Evolutionary conservation across 2,329 filamentous ascomycete genomes (phyloP), one percentile per base, ranked within the genome.

Genomic region (Cordyceps pruinosa): DNA sequence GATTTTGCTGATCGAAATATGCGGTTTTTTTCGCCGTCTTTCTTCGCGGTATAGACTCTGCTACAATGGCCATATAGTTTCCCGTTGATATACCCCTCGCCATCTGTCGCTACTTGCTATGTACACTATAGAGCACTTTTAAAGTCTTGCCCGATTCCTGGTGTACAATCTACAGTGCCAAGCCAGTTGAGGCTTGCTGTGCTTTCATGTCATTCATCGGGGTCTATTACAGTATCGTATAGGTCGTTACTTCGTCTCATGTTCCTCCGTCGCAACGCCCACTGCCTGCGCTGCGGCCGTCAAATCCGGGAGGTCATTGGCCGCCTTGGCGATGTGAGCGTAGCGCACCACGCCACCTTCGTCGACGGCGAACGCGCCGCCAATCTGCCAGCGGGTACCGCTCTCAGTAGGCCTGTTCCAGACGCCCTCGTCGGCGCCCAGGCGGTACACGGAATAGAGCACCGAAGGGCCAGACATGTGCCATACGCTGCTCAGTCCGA

Each of bases 321-420:
- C 70, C 4, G 67, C 58, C 37, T 62, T 63, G 7, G 65, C 61
- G 25, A 70, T 58, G 30, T 72, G 70, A 30, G 60, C 61, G 66
- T 67, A 72, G 7, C 63, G 62, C 34, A 72, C 62, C 13, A 59
- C 67, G 6, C 70, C 69, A 32, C 66, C 61, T 8, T 58, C 62
- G 45, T 70, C 68, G 5, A 73, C 64, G 12, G 80, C 85, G 70
- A 85, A 90, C 28, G 80, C 81, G 28, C 86, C 87, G 46, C 79
- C 75, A 26, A 73, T 86, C 76, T 90, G 86, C 86, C 87, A 90
- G 53, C 84, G 71, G 61, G 72, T 83, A 39, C 86, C 86, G 65
- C 81, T 87, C 69, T 86, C 82, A 2, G 83, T 85, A 3, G 82
- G 76, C 25, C 81, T 71, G 66, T 86, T 86, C 78, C 81, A 86